Percentiles rank a stretch among this genome's conserved stretches.
Conservation (phyloP, 345 rosid species). For the Camelina neglecta region DNA sequence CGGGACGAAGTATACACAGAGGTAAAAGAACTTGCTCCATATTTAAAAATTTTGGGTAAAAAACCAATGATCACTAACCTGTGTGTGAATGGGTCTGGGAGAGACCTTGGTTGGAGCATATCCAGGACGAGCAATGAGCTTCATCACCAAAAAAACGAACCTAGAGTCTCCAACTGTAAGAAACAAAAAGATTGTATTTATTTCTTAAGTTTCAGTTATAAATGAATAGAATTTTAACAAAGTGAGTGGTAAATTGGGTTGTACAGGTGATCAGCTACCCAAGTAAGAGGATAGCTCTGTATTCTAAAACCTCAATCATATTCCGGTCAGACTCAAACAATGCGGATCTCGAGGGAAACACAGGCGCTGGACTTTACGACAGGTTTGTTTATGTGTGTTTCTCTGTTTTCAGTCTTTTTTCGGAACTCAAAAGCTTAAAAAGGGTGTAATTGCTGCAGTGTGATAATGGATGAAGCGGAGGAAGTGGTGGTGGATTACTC, state of each 20-base stretch:
- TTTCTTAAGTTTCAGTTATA: background rate
- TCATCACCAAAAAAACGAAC: conserved; percentile 77
- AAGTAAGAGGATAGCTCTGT: conserved; percentile 90
- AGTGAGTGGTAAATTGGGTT: background rate
- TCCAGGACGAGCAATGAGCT: conserved; percentile 96
- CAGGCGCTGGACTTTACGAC: conserved; percentile 98
- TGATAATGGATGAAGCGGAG: conserved; percentile 91
- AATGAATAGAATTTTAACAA: background rate
- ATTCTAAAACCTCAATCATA: conserved; percentile 82
- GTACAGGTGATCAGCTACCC: conserved; percentile 82
- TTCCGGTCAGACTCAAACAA: conserved; percentile 96
- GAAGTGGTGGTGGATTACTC: conserved; percentile 76
- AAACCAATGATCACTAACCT: background rate
- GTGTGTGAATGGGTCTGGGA: conserved; percentile 74
- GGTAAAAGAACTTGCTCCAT: background rate
- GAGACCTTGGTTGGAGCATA: conserved; percentile 97
- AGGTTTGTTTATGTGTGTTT: conserved; percentile 51
- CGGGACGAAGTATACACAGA: too few relatives aligned
- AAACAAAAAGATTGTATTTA: conserved; percentile 4
- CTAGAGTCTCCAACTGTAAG: conserved; percentile 74
- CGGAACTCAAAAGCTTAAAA: conserved; percentile 6
- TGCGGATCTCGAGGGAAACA: conserved; percentile 95
- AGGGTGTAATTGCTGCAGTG: conserved; percentile 57
- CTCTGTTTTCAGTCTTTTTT: background rate
- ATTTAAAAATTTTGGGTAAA: background rate